Base-by-base conservation (phyloP, 768 basidiomycete species). In the Sporobolomyces pararoseus region DNA sequence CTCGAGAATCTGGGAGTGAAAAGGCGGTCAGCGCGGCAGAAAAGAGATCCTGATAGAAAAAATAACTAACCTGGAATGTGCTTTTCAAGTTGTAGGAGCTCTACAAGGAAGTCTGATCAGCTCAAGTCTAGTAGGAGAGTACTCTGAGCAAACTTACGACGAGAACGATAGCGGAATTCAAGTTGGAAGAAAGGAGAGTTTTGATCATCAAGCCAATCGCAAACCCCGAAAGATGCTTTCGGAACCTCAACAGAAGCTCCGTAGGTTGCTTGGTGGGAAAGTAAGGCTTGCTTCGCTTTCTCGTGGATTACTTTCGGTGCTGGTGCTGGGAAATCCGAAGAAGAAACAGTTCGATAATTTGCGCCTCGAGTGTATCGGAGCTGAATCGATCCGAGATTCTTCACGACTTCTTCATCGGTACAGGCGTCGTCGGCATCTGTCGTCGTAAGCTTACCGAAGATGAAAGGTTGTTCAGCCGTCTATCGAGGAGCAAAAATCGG, bases 121-220 rank as follows among this genome's bases (percentile, higher is more conserved):
- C 29, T 29, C 21, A 13, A 23, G 17, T 2, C 2, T 23, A 13
- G 16, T 19, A n/a, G n/a, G 31, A 32, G 46, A n/a, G 7, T 27
- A 14, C 7, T 53, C 14, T 7, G 10, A 51, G 23, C 13, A 16
- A n/a, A 49, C 64, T 25, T n/a, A 57, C 55, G 25, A 23, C 64
- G 54, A 17, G 54, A 57, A 23, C 54, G 54, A 32, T 65, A 65
- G 5, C 46, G 29, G 44, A 65, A 65, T 32, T 58, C 54, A 25
- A 55, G 1, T 16, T 29, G 9, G 21, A n/a, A 34, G 46, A 50
- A 57, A 7, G 64, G 55, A 0, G 29, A 13, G 0, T 63, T 51
- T 7, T n/a, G 0, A 3, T 12, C 1, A 27, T 65, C 64, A 16
- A 58, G 21, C 25, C 2, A 39, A 19, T 57, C 35, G 37, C 9